Evolutionary conservation across 1,284 basidiomycete genomes (phyloP), one percentile per base, ranked within the genome.

Genomic region (Gymnopus androsaceus): DNA sequence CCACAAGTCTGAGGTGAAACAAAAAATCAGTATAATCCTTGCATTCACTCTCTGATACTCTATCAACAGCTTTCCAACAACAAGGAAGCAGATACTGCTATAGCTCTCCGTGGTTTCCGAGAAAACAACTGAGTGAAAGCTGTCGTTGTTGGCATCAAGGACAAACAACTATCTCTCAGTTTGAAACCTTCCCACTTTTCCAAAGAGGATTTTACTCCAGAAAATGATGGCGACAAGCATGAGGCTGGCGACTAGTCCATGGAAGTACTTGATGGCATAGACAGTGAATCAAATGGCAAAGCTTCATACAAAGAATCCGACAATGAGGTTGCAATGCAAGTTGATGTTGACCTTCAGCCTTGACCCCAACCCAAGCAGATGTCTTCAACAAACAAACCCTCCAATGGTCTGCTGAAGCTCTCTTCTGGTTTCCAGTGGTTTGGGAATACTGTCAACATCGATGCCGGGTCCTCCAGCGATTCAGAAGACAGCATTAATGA

Each of bases 21-120:
- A n/a, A n/a, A n/a, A n/a, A n/a, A n/a, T n/a, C n/a, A n/a, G n/a
- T n/a, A n/a, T n/a, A n/a, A n/a, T n/a, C n/a, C n/a, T n/a, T n/a
- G n/a, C n/a, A n/a, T n/a, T n/a, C n/a, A n/a, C n/a, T n/a, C n/a
- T n/a, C n/a, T n/a, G n/a, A n/a, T n/a, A n/a, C n/a, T n/a, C n/a
- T n/a, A n/a, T n/a, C n/a, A n/a, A n/a, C n/a, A n/a, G n/a, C 79
- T 96, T 46, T 88, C 92, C 6, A 94, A 96, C 67, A 92, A 92
- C 69, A 82, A 87, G 63, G 83, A 87, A 34, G 87, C 87, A n/a
- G 90, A 95, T 69, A 86, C 92, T 28, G 69, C 78, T 25, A 74
- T 90, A 55, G 93, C 94, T 2, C 76, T 97, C 40, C 85, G 83
- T 58, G 88, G 85, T 27, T 97, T 97, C 81, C 82, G 85, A 30